These are phyloP conservation scores for Saccharomyces cerevisiae DNA, from an alignment of 805 yeast species.

Conservation along the genomic window DNA sequence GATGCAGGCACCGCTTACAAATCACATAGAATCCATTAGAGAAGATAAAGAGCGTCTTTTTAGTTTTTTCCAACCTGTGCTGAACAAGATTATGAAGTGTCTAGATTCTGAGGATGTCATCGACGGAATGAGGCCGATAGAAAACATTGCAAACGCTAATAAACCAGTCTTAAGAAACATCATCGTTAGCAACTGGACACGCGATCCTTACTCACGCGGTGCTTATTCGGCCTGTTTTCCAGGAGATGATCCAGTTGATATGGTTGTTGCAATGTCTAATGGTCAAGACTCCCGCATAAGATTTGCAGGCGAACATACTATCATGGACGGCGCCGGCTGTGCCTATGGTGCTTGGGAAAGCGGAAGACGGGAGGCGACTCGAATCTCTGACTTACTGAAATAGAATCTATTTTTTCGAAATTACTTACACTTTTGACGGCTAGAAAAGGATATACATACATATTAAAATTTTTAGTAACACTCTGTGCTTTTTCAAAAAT, in stretches of 20 bases:
- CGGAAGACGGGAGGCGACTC: conserved; percentile 51
- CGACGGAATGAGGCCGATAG: conserved; percentile 1
- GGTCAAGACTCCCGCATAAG: conserved; percentile 50
- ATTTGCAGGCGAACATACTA: conserved; percentile 90
- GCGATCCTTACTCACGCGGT: conserved; percentile 71
- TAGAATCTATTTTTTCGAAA: neutral
- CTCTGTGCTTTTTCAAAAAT: neutral
- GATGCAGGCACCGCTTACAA: conserved; percentile 67
- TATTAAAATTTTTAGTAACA: neutral
- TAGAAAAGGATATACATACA: neutral
- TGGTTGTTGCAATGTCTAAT: conserved; percentile 51
- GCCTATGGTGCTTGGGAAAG: conserved; percentile 86
- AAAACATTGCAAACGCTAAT: neutral
- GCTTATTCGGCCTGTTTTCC: conserved; percentile 68
- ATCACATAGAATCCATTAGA: conserved; percentile 44
- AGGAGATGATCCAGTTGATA: conserved; percentile 60
- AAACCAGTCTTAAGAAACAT: conserved; percentile 35
- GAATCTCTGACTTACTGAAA: conserved; percentile 20
- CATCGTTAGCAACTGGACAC: conserved; percentile 66
- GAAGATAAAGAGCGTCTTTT: conserved; percentile 45
- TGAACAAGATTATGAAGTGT: conserved; percentile 19
- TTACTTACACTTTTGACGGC: neutral
- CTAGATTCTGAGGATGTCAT: conserved; percentile 11
- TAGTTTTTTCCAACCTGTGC: conserved; percentile 47
- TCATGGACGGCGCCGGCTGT: conserved; percentile 81